These are phyloP conservation scores for Gaeumannomyces sp. DNA, from an alignment of 2,329 filamentous ascomycete species.

Conservation along the genomic window DNA sequence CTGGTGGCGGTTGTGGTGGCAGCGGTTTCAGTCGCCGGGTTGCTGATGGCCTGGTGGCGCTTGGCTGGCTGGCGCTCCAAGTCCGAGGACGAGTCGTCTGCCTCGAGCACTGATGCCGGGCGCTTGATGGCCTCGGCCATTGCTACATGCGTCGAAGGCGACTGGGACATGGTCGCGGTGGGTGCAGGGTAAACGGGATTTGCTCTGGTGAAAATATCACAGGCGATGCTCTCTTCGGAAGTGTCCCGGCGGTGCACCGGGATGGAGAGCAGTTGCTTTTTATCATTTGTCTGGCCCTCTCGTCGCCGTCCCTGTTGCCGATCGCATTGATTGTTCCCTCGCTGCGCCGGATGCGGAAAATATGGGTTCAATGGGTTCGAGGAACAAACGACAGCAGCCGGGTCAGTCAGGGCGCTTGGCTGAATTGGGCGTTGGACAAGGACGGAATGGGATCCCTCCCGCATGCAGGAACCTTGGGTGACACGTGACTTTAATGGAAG, in stretches of 20 bases:
- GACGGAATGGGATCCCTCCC: background rate
- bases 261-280: background rate
- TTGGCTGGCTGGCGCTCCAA: background rate
- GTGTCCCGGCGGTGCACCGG: too few relatives aligned
- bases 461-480: background rate
- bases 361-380: background rate
- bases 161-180: constrained; percentile 3
- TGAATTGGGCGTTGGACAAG: background rate
- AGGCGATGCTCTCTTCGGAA: background rate
- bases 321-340: background rate
- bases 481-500: background rate
- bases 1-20: background rate
- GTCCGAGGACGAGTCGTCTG: constrained; percentile 1
- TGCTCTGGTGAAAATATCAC: background rate
- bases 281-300: background rate
- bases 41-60: background rate
- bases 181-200: background rate
- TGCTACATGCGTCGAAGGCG: constrained; percentile 1
- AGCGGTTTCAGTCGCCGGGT: too few relatives aligned
- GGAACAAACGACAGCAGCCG: background rate
- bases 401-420: background rate
- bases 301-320: background rate
- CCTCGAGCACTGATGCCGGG: constrained; percentile 4
- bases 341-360: background rate
- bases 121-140: constrained; percentile 9